These are phyloP conservation scores for Colletotrichum lentis DNA, from an alignment of 2,329 filamentous ascomycete genomes.

Conservation along the genomic window DNA sequence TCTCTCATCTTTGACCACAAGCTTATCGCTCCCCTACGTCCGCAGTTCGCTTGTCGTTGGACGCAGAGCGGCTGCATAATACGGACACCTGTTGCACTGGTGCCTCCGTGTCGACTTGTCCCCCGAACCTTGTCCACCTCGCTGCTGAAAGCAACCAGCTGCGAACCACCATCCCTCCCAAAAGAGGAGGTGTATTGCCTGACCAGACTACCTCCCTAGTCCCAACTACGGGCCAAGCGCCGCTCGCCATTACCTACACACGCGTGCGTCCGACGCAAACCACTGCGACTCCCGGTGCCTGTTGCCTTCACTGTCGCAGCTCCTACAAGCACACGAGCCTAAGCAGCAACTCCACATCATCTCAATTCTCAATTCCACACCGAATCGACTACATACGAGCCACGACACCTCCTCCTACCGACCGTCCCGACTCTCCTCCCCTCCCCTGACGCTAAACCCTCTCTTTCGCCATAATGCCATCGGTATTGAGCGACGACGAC, in stretches of 20 bases:
- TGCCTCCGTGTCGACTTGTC: constrained; percentile 14
- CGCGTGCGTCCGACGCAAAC: constrained; percentile 35
- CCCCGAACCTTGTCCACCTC: constrained; percentile 22
- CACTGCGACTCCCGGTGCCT: constrained; percentile 19
- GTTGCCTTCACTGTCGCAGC: constrained; percentile 31
- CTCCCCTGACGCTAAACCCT: constrained; percentile 10
- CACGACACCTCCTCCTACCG: constrained; percentile 20
- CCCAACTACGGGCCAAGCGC: constrained; percentile 31
- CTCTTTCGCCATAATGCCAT: constrained; percentile 59
- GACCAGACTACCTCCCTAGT: constrained; percentile 15
- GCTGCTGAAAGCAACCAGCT: constrained; percentile 32
- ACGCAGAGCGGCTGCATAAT: constrained; percentile 28
- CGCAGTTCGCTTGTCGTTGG: constrained; percentile 18
- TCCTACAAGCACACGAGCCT: constrained; percentile 34
- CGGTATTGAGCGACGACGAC: constrained; percentile 86
- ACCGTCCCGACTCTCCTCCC: constrained; percentile 12
- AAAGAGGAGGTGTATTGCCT: constrained; percentile 34
- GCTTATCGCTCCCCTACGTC: constrained; percentile 30
- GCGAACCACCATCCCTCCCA: constrained; percentile 35
- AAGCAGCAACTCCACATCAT: constrained; percentile 32
- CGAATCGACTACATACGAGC: constrained; percentile 35
- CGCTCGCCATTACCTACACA: constrained; percentile 30
- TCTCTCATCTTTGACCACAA: constrained; percentile 38
- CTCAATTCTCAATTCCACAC: constrained; percentile 30
- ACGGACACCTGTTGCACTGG: constrained; percentile 7